Conservation (phyloP, 768 basidiomycete genomes). For the Podaxis sp. region DNA sequence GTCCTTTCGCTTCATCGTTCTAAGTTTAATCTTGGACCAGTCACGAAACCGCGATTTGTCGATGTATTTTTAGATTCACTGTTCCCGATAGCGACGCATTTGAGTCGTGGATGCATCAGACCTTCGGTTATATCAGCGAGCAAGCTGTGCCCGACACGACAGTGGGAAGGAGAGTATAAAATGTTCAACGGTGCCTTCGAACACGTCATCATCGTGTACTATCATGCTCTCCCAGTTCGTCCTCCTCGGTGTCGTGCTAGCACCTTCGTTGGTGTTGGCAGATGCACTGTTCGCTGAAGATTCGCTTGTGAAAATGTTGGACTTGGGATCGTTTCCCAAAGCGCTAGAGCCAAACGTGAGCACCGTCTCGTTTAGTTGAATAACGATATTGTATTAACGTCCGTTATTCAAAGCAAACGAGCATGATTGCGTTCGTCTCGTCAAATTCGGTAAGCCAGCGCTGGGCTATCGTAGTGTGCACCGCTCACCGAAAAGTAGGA, state of each 20-base stretch:
- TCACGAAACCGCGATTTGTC: not conserved
- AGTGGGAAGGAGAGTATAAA: constrained; percentile 1
- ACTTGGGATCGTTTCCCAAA: constrained; percentile 63
- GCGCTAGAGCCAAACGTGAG: constrained; percentile 74
- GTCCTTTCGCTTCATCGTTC: not conserved
- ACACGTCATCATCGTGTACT: not conserved
- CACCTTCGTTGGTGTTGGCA: constrained; percentile 49
- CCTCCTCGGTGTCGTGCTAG: constrained; percentile 20
- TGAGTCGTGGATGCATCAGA: not conserved
- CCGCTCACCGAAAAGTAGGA: constrained; percentile 45
- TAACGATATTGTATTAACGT: not conserved
- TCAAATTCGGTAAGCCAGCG: constrained; percentile 74
- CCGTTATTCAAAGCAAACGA: constrained; percentile 50
- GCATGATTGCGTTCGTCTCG: constrained; percentile 84
- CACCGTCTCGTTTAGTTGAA: constrained; percentile 11
- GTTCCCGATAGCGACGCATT: not conserved
- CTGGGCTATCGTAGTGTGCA: not conserved
- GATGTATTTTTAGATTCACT: not conserved
- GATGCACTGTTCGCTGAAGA: constrained; percentile 35
- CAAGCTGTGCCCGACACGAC: constrained; percentile 11
- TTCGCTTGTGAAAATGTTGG: constrained; percentile 71
- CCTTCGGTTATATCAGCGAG: not conserved
- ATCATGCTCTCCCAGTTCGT: constrained; percentile 3
- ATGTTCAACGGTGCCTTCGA: not conserved
- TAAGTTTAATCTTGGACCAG: not conserved